phyloP scores from a whole-genome alignment of 805 yeast genomes.

The Torulaspora franciscae region DNA sequence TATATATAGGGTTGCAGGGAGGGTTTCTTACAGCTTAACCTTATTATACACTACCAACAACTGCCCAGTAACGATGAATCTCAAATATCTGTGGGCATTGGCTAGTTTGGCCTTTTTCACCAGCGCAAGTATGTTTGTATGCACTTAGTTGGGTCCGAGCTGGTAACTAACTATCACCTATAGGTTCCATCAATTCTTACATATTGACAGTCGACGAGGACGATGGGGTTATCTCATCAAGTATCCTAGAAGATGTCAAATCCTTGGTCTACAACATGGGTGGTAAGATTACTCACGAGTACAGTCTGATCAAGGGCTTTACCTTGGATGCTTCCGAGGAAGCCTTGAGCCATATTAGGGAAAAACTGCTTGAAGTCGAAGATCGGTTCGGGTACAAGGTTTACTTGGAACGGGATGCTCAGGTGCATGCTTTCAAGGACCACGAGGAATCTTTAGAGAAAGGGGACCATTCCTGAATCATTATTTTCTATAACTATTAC shows the following conservation, averaged over 20 bases:
- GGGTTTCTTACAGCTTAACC: background rate
- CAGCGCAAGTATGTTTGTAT: conserved; percentile 7
- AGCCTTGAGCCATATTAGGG: conserved; percentile 22
- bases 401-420: conserved; percentile 28
- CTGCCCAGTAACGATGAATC: background rate
- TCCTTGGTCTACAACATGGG: conserved; percentile 38
- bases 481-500: conserved; percentile 1
- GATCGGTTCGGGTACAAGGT: conserved; percentile 19
- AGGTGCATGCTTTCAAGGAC: conserved; percentile 23
- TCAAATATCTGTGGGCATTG: background rate
- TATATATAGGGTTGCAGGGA: background rate
- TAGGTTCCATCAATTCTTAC: conserved; percentile 16
- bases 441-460: conserved; percentile 9
- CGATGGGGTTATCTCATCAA: conserved; percentile 7
- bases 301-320: conserved; percentile 46
- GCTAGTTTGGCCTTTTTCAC: conserved; percentile 1
- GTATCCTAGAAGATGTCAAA: conserved; percentile 30
- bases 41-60: background rate
- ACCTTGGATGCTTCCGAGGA: conserved; percentile 39
- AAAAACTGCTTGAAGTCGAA: conserved; percentile 17
- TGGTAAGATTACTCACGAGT: conserved; percentile 45
- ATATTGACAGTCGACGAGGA: conserved; percentile 19
- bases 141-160: background rate
- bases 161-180: background rate
- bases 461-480: conserved; percentile 1